Percentiles rank a stretch among this genome's conserved stretches.
Evolutionary conservation across 2,329 filamentous ascomycete genomes (phyloP).

Genomic region (Mycocentrospora acerina): DNA sequence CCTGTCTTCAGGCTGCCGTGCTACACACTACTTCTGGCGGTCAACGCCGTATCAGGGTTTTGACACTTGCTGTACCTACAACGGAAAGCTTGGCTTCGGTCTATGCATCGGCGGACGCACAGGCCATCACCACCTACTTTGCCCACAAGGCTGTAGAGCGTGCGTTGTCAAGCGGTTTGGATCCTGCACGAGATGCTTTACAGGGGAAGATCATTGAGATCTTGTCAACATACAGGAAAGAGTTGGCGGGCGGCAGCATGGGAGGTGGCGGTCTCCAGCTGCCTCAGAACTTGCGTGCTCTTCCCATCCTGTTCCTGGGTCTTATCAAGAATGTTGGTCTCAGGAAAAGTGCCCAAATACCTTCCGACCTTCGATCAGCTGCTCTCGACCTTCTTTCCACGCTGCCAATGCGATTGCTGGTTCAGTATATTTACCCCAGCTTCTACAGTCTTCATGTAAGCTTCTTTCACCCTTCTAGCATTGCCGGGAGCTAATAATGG

Average conservation of each 20-base stretch:
- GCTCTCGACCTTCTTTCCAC: conserved; percentile 94
- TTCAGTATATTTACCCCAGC: conserved; percentile 75
- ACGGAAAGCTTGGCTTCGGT: conserved; percentile 87
- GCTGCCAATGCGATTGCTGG: conserved; percentile 81
- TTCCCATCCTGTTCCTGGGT: conserved; percentile 88
- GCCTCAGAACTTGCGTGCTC: conserved; percentile 83
- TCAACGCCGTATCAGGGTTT: conserved; percentile 88
- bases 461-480: neutral
- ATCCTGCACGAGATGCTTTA: conserved; percentile 85
- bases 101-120: conserved; percentile 93
- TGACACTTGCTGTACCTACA: conserved; percentile 90
- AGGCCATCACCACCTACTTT: conserved; percentile 90
- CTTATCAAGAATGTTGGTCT: conserved; percentile 83
- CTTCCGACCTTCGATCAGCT: conserved; percentile 78
- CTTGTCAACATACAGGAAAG: conserved; percentile 93
- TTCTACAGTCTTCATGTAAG: conserved; percentile 38
- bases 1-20: conserved; percentile 82
- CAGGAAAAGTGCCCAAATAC: conserved; percentile 42
- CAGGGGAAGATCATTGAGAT: conserved; percentile 92
- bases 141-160: conserved; percentile 97
- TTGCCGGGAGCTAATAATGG: conserved; percentile 59
- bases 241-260: conserved; percentile 93
- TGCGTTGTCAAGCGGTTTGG: conserved; percentile 79
- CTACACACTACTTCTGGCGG: conserved; percentile 98
- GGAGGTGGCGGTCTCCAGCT: conserved; percentile 89